Evolutionary conservation across 139 green algal species (phyloP), one percentile per base, ranked within the genome.

Genomic region (Tetradesmus lagerheimii): DNA sequence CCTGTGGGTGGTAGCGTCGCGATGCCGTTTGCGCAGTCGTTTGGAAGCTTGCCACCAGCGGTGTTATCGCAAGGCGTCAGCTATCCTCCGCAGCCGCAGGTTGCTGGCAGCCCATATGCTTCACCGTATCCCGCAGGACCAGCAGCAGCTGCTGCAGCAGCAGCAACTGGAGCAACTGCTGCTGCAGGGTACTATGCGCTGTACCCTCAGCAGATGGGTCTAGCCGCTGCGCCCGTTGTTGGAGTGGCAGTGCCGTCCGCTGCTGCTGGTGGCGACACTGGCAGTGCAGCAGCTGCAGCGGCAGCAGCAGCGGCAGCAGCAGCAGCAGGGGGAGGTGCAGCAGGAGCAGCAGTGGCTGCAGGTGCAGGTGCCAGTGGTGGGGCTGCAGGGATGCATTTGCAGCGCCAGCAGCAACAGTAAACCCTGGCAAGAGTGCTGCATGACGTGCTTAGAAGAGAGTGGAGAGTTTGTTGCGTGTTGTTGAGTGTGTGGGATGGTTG

Each of bases 161-260:
- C 14, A 39, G 41, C n/a, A 12, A 41, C 25, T 67, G 39, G 41
- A 9, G 27, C 53, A 85, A 16, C 79, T 34, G 41, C 79, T 34
- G 25, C 79, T 41, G 41, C 79, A 31, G 41, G 41, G 12, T 85
- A 34, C 27, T 85, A 85, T 64, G 25, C 43, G 39, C n/a, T 2
- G 27, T 85, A 85, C 20, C 27, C 79, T 84, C 78, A 27, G 27
- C 79, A 34, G 35, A 41, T 31, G 34, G n/a, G 12, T 0, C 77
- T n/a, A 25, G 79, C 41, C n/a, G 39, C 79, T n/a, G 79, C 6
- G 15, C 41, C 79, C 38, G 79, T 45, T 62, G 79, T 84, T 84
- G 79, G 79, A 16, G n/a, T 84, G 41, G 39, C 79, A 39, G 41
- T 64, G 12, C 39, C 57, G 5, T 29, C 77, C 35, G 77, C 16